Evolutionary conservation across 305 asterid species (phyloP).

Genomic region (Fraxinus nigra): DNA sequence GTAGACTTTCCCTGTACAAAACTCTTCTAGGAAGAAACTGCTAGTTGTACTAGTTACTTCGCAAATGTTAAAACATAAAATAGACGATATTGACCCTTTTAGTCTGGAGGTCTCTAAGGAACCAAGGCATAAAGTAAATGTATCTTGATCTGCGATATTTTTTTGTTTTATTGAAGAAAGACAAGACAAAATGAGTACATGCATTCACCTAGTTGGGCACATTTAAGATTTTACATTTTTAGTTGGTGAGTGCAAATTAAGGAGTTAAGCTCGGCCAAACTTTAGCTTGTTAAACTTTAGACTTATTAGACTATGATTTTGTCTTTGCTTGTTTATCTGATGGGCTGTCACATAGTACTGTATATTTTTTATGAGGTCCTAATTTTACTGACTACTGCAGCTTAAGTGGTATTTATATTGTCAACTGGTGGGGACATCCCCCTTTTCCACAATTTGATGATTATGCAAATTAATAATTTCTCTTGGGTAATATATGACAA

Average conservation of each 20-base stretch:
- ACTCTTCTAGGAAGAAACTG: background rate
- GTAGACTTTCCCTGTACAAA: background rate
- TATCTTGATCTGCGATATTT: background rate
- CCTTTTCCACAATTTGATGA: background rate
- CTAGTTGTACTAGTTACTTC: background rate
- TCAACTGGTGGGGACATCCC: conserved; percentile 7
- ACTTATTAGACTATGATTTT: background rate
- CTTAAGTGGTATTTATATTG: background rate
- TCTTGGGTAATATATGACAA: background rate
- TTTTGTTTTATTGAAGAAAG: background rate
- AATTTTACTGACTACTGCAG: background rate
- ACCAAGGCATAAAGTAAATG: conserved; percentile 9
- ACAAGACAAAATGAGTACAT: background rate
- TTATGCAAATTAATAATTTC: background rate
- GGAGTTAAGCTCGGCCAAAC: background rate
- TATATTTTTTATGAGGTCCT: background rate
- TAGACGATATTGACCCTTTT: background rate
- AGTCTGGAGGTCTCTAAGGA: background rate
- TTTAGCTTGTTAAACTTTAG: background rate
- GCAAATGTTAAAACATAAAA: background rate
- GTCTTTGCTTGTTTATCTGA: background rate
- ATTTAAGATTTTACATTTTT: background rate
- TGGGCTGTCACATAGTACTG: background rate
- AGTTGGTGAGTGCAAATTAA: background rate
- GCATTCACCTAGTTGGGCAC: background rate